Evolutionary conservation across 805 yeast species (phyloP), one percentile per base, ranked within the genome.

Genomic region (Jamesozyma rosinii): DNA sequence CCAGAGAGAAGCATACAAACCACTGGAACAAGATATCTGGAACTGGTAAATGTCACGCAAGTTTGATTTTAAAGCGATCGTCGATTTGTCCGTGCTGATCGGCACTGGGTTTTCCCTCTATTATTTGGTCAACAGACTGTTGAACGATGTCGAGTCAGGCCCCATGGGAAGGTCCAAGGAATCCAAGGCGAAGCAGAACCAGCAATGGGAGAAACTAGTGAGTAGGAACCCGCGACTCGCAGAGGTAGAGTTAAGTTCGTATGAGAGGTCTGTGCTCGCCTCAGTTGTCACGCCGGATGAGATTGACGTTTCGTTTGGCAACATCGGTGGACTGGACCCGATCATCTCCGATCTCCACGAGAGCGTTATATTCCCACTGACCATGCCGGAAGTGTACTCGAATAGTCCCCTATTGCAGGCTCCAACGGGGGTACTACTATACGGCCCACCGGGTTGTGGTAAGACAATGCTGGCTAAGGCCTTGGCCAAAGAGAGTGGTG

Each of bases 361-460:
- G 62, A 75, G 88, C 43, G 95, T 92, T 9, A 75, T 92, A 35
- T 81, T 85, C 52, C 98, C 98, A 1, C 68, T 92, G 44, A 81
- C 84, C 15, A 68, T 61, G 52, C 95, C 95, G 0, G 85, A 77
- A 39, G 64, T 87, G 34, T 88, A 83, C 58, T 68, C 76, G 11
- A 79, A 76, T 42, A 84, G 82, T 51, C 78, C 86, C 42, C 69
- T 90, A 42, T 68, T 90, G 21, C 86, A 83, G 56, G 90, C 95
- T 1, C 98, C 98, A 1, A 88, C 86, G 57, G 98, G 98, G 34
- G 97, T 90, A 2, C 66, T 90, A 30, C 71, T 89, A 39, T 81
- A 86, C 58, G 97, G 97, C 0, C 97, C 97, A 3, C 97, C 97
- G 0, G 97, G 97, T 0, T 90, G 97, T 63, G 97, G 97, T 43